Percentiles rank a stretch among this genome's conserved stretches.
Evolutionary conservation across 192 early-diverging fungal species (phyloP).

Genomic region (Linnemannia hyalina): DNA sequence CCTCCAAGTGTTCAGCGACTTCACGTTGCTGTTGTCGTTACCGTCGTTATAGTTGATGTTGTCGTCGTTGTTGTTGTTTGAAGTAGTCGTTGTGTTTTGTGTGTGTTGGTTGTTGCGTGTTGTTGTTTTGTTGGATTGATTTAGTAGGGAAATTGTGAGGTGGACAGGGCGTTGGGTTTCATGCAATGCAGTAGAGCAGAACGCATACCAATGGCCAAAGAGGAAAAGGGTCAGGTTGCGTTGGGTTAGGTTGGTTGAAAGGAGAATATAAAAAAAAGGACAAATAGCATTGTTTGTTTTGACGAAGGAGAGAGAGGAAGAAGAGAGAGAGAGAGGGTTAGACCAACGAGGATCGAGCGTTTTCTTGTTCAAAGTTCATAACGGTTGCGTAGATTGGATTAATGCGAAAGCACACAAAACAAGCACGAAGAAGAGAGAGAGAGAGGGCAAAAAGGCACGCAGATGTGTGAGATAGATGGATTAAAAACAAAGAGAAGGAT

Average conservation of each 20-base stretch:
- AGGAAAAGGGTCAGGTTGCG: background rate
- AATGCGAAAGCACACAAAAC: background rate
- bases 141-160: too few relatives aligned
- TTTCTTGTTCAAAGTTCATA: background rate
- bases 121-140: too few relatives aligned
- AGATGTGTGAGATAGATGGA: background rate
- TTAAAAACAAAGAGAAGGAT: background rate
- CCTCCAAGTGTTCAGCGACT: slow-evolving; percentile 78
- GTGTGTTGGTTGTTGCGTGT: too few relatives aligned
- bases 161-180: background rate
- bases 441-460: background rate
- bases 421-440: slow-evolving; percentile 13
- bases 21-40: slow-evolving; percentile 73
- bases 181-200: background rate
- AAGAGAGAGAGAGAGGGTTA: background rate
- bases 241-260: background rate
- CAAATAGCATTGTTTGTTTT: background rate
- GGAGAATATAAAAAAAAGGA: background rate
- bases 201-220: background rate
- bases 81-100: background rate
- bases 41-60: background rate
- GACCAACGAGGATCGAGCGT: background rate
- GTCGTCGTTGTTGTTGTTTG: background rate
- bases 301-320: background rate
- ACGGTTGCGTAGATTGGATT: background rate